Conservation (phyloP, 2,329 filamentous ascomycete species). For the Penicillium verrucosum region DNA sequence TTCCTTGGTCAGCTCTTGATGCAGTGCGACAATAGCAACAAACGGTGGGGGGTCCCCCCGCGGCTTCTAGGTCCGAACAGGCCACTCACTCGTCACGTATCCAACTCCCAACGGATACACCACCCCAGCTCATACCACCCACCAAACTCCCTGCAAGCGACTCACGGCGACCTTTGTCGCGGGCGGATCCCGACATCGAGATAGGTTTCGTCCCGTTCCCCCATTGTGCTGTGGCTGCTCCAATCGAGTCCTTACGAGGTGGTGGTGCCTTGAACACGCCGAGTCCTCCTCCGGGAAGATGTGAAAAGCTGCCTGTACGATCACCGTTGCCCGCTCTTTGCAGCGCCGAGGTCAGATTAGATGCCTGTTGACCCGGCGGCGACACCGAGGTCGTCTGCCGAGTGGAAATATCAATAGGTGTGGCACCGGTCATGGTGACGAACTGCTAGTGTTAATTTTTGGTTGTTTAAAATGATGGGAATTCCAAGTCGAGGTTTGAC, state of each 20-base stretch:
- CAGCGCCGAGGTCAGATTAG: slow-evolving; percentile 61
- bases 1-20: slow-evolving; percentile 26
- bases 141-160: slow-evolving; percentile 60
- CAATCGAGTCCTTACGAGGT: slow-evolving; percentile 55
- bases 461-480: slow-evolving; percentile 30
- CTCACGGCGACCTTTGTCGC: slow-evolving; percentile 55
- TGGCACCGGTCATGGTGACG: slow-evolving; percentile 52
- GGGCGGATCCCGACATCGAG: slow-evolving; percentile 51
- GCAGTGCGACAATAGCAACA: slow-evolving; percentile 20
- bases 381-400: slow-evolving; percentile 55
- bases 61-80: slow-evolving; percentile 3
- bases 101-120: slow-evolving; percentile 92
- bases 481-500: slow-evolving; percentile 4
- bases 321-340: slow-evolving; percentile 48
- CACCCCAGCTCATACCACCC: slow-evolving; percentile 94
- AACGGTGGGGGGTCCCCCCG: slow-evolving; percentile 8
- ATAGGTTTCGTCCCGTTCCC: slow-evolving; percentile 59
- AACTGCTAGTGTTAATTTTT: slow-evolving; percentile 13
- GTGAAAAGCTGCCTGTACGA: slow-evolving; percentile 43
- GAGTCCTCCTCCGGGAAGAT: slow-evolving; percentile 40
- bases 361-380: slow-evolving; percentile 58
- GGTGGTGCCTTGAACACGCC: slow-evolving; percentile 39
- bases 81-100: slow-evolving; percentile 91
- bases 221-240: slow-evolving; percentile 51
- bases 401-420: slow-evolving; percentile 60